Base-by-base conservation (phyloP, 208 protist genomes). In the Leishmania mexicana region DNA sequence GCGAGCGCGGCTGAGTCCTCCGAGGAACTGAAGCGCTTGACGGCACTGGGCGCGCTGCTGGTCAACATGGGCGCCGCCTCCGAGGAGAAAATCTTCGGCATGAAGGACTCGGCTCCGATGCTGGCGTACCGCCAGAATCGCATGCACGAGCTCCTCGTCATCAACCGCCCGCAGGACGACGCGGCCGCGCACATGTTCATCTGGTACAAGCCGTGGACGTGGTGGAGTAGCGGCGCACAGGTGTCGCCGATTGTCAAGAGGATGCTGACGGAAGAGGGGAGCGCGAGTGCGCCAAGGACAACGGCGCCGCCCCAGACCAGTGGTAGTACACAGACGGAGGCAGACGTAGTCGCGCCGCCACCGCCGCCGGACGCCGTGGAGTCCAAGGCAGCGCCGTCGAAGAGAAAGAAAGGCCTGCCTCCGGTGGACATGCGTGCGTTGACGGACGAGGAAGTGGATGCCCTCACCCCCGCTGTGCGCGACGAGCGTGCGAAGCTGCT, bases 131-230 rank as follows among this genome's bases (percentile, higher is more conserved):
- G 72, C 2, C 54, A 84, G 74, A 38, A 54, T 10, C 40, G 70
- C n/a, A 62, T 85, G 74, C 83, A 73, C 0, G 92, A 95, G 72
- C 86, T 95, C 54, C 86, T 96, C 49, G 81, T 96, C 11, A 91
- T 93, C 58, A 85, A 95, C 76, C 91, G 89, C 15, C 71, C 62
- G 0, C 75, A 92, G 75, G 90, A 94, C 71, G 88, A 92, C 71
- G 77, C 83, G n/a, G 65, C 75, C 31, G 75, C 65, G 53, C 85
- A 92, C 54, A 81, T 84, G 38, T 84, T 90, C 47, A 60, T 68
- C 8, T 96, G 93, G 93, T 92, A 88, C 76, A 90, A 94, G 80
- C 93, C 93, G 17, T 90, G 91, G 85, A 92, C 90, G 75, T 96
- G 93, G 93, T 92, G 92, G 71, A 53, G 68, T 51, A 87, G 87